Base-by-base conservation (phyloP, 108 stramenopile genomes). In the Cyclotella kingstonii region DNA sequence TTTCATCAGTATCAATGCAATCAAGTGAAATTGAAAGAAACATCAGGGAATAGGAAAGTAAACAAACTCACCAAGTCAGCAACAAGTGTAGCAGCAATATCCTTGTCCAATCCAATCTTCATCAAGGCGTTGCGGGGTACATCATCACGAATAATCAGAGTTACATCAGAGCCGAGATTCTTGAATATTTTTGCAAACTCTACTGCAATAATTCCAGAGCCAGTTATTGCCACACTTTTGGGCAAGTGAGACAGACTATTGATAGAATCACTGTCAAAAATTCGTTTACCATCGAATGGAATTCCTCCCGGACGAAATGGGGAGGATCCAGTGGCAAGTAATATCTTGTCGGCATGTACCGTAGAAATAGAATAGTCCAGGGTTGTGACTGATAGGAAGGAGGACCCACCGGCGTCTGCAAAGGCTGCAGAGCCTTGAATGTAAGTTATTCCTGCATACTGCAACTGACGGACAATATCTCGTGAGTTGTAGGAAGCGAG, bases 51-150 rank as follows among this genome's bases (percentile, higher is more conserved):
- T 8, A 51, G 21, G 44, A 18, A 43, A 19, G 42, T 11, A 35
- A 21, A 19, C 30, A 5, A 42, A 57, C 59, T 61, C 30, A 67
- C 63, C 43, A 78, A 65, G 26, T 73, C 71, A 18, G 73, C 72
- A n/a, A 69, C 60, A 19, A 76, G 66, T 2, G 51, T 68, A 17
- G 68, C 63, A 15, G 78, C 70, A 45, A 83, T 62, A 49, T 90
- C 89, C 54, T 83, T 85, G 68, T 90, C 89, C 33, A 90, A 68
- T 22, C 89, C 89, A 60, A 87, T 87, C 65, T 90, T 86, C 82
- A 81, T 81, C 46, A 90, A 60, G 8, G 86, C 84, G 66, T 87
- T 85, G 31, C 84, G 61, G 0, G 89, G 85, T 26, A 76, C 61
- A 0, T 68, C 22, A 59, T 87, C 85, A 6, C 89, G 75, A 76